Conservation (phyloP, 495 filamentous ascomycete genomes). For the Chaetomidium leptoderma region DNA sequence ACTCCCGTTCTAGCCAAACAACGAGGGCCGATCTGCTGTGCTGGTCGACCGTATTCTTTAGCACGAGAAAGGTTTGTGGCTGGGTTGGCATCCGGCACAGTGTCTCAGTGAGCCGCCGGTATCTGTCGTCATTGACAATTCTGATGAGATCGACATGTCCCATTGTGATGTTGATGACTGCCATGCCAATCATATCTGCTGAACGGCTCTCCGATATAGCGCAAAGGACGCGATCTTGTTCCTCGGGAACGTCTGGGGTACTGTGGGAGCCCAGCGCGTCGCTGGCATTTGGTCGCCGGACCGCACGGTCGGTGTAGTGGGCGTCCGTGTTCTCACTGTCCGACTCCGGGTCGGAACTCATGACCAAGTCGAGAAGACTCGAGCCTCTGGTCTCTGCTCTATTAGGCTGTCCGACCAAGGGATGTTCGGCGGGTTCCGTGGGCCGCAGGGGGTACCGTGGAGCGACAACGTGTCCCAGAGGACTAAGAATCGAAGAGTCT, state of each 20-base stretch:
- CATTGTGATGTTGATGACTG: constrained; percentile 81
- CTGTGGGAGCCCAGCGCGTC: neutral
- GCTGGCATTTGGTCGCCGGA: neutral
- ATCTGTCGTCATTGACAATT: constrained; percentile 76
- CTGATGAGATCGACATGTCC: constrained; percentile 52
- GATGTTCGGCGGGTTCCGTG: neutral
- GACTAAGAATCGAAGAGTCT: constrained; percentile 9
- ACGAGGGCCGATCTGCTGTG: constrained; percentile 74
- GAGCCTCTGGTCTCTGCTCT: neutral
- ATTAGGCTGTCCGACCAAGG: neutral
- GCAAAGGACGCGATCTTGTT: constrained; percentile 67
- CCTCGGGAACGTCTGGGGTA: neutral
- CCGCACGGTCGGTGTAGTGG: neutral
- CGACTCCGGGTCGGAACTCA: neutral
- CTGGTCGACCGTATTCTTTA: constrained; percentile 52
- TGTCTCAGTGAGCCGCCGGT: constrained; percentile 54
- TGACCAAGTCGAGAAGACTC: neutral
- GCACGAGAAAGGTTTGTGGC: constrained; percentile 22
- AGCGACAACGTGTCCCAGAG: neutral
- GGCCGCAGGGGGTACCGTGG: neutral
- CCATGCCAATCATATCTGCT: constrained; percentile 75
- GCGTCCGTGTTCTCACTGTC: neutral
- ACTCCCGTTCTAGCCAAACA: constrained; percentile 56
- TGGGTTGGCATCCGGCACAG: constrained; percentile 62
- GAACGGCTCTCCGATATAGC: constrained; percentile 87